Evolutionary conservation across 2,329 filamentous ascomycete species (phyloP).

Genomic region (Botrytis squamosa): DNA sequence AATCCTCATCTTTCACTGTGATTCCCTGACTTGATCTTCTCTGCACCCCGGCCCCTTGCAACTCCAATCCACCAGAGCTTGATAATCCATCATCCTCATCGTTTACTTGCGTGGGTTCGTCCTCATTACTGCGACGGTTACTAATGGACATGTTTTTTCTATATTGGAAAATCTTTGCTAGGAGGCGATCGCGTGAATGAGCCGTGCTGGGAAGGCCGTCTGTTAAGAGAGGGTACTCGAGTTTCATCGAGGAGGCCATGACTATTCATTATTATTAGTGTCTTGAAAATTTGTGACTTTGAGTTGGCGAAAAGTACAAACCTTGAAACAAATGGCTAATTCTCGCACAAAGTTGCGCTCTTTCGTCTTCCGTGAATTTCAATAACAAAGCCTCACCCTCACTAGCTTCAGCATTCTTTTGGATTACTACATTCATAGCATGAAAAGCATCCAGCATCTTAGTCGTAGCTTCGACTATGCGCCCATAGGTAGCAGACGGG

Average conservation of each 20-base stretch:
- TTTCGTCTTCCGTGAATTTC: constrained; percentile 74
- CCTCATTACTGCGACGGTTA: constrained; percentile 9
- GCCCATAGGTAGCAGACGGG: constrained; percentile 67
- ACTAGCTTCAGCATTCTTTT: constrained; percentile 72
- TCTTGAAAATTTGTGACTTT: constrained; percentile 26
- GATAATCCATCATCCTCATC: constrained; percentile 18
- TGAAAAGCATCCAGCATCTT: constrained; percentile 92
- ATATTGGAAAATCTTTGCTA: constrained; percentile 87
- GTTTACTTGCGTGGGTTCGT: constrained; percentile 8
- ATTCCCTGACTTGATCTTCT: constrained; percentile 24
- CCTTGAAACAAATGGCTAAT: constrained; percentile 80
- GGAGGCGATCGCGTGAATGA: constrained; percentile 74
- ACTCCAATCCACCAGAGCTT: not conserved
- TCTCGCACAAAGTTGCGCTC: constrained; percentile 76
- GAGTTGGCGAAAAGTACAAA: not conserved
- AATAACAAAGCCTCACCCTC: constrained; percentile 80
- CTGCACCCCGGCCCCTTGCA: not conserved
- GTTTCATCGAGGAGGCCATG: constrained; percentile 86
- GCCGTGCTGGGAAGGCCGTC: constrained; percentile 84
- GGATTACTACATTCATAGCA: constrained; percentile 89
- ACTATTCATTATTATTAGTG: constrained; percentile 48
- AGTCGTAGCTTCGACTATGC: constrained; percentile 76
- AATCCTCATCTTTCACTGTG: constrained; percentile 70
- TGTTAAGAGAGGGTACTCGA: constrained; percentile 82
- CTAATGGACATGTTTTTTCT: constrained; percentile 55